Base-by-base conservation (phyloP, 2,329 filamentous ascomycete species). In the Arachnopeziza araneosa region DNA sequence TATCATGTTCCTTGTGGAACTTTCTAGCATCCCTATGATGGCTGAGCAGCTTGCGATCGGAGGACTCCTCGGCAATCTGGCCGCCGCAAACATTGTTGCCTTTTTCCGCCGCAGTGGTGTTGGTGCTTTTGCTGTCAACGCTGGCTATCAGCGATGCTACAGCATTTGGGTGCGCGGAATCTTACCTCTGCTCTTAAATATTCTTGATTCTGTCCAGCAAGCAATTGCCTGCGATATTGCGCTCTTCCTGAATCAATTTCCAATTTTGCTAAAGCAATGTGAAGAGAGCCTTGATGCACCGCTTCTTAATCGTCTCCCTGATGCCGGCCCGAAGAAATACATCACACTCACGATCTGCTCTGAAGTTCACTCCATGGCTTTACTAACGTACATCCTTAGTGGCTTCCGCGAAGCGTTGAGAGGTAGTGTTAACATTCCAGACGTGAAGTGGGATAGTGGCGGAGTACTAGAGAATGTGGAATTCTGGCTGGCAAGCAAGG, bases 41-140 rank as follows among this genome's bases (percentile, higher is more conserved):
- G 93, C 95, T 2, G 93, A 98, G 72, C 89, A 95, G 64, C 85
- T 99, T 67, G 95, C 93, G 0, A 87, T 91, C 50, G 91, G 96
- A 68, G 92, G 90, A 32, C 80, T 96, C 17, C 82, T 99, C 6
- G 85, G 87, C 67, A 89, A 91, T 62, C 79, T 98, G 55, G 85
- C 89, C 22, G 88, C 88, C 1, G 90, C 92, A 55, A 93, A 88
- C 63, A 78, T 98, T 22, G 88, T 89, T 9, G 86, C 86, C 59
- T 88, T 89, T 72, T 88, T 96, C 73, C 86, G 90, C 10, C 86
- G 87, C 22, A 48, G 23, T 54, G 82, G 82, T 54, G 87, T 92
- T 60, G 89, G 89, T 2, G 92, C 93, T 0, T 92, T 96, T 64
- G 89, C 95, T 52, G 83, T 90, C 6, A 84, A 83, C 17, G 79